A percentile compares a stretch with the other conserved stretches of the same genome.
Evolutionary conservation across 768 basidiomycete genomes (phyloP).

Genomic region (Psilocybe sp.): DNA sequence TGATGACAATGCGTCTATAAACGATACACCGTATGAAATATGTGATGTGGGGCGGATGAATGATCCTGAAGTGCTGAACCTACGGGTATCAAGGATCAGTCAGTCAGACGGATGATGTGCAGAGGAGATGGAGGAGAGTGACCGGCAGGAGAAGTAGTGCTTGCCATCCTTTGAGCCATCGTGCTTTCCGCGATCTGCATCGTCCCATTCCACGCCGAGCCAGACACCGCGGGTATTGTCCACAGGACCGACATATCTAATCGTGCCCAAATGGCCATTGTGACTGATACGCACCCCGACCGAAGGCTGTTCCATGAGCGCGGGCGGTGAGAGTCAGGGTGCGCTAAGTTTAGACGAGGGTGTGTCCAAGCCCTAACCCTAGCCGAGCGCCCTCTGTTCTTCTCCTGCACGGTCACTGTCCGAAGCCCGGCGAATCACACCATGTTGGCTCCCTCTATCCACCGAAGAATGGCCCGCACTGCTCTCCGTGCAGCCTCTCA

Average conservation of each 20-base stretch:
- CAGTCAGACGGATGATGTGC: background rate
- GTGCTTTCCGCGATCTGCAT: conserved; percentile 81
- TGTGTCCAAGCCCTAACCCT: conserved; percentile 29
- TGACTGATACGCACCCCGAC: conserved; percentile 56
- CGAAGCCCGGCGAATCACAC: conserved; percentile 16
- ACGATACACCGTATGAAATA: conserved; percentile 62
- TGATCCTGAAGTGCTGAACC: conserved; percentile 64
- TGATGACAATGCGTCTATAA: conserved; percentile 66
- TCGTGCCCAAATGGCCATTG: conserved; percentile 58
- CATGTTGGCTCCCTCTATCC: conserved; percentile 30
- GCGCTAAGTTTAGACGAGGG: conserved; percentile 4
- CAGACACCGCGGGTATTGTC: conserved; percentile 64
- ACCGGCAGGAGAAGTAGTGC: conserved; percentile 80
- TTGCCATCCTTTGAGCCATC: conserved; percentile 76
- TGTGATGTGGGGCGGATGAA: conserved; percentile 74
- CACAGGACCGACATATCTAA: conserved; percentile 68
- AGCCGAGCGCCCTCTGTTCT: background rate
- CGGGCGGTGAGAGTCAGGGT: conserved; percentile 9
- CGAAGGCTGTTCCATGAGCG: conserved; percentile 26
- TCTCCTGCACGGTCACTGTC: conserved; percentile 11
- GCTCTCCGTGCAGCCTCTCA: conserved; percentile 31
- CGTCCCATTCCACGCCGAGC: conserved; percentile 99
- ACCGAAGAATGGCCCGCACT: conserved; percentile 41
- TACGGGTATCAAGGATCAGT: conserved; percentile 26
- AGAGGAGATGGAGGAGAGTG: conserved; percentile 22